Base-by-base conservation (phyloP, 139 green algal genomes). In the Picochlorum sp. region DNA sequence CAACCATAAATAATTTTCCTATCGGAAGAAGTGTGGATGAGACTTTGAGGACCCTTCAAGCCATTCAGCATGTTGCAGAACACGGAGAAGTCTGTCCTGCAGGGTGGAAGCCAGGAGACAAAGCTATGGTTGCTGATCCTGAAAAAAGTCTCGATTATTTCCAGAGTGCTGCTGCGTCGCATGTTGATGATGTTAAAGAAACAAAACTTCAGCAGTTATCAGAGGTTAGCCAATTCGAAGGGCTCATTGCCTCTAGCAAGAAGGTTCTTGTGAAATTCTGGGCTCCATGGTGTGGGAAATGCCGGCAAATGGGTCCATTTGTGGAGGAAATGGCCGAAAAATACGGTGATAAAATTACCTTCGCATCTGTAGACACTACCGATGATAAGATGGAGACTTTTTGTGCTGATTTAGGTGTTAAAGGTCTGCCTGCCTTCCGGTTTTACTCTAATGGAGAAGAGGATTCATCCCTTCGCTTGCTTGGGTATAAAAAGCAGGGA, bases 1-100 rank as follows among this genome's bases (percentile, higher is more conserved):
- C 81, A 18, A 98, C 92, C 57, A 89, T 98, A 64, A 98, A 98
- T 85, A 97, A 97, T 75, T 72, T 96, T 50, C 80, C 78, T 6
- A 90, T 98, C 33, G 92, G 86, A 26, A 84, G 92, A 60, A 89
- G 64, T 59, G 90, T 98, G 1, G 92, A 98, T 32, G 92, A 98
- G 79, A 93, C 90, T n/a, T 79, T 95, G 61, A 81, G 92, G 32
- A 80, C 84, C 33, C 75, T 98, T 63, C 88, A 96, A 81, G 91
- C 91, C 8, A 78, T 96, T 29, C 91, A 98, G 77, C 89, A 93
- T 63, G 82, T 94, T 22, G 74, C 69, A 0, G 68, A 93, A 69
- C 74, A 87, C 43, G 80, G 80, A 3, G 80, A 86, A 59, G 80
- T 85, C 49, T 76, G 69, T 50, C 91, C 91, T 16, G 91, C 91